Evolutionary conservation across 2,329 filamentous ascomycete genomes (phyloP).

Genomic region (Saccharata proteae): DNA sequence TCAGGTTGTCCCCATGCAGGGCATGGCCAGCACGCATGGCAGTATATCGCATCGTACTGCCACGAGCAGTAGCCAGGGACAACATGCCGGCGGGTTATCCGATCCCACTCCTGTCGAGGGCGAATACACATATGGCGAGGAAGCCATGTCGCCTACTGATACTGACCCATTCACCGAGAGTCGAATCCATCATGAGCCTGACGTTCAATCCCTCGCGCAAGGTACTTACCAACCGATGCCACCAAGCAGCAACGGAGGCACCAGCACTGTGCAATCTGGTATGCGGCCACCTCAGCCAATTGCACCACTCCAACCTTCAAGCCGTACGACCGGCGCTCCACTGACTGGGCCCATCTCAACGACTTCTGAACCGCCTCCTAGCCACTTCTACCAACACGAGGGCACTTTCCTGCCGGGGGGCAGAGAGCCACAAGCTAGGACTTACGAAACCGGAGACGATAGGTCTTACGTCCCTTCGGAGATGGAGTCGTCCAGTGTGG

Average conservation of each 20-base stretch:
- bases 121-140: conserved; percentile 40
- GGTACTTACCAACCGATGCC: conserved; percentile 13
- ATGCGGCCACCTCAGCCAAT: conserved; percentile 1
- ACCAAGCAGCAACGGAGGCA: conserved; percentile 15
- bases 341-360: neutral
- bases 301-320: conserved; percentile 8
- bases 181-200: conserved; percentile 17
- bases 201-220: conserved; percentile 19
- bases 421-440: conserved; percentile 4
- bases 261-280: neutral
- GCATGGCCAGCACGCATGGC: conserved; percentile 45
- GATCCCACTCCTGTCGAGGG: conserved; percentile 16
- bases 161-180: conserved; percentile 51
- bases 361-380: conserved; percentile 3
- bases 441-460: conserved; percentile 16
- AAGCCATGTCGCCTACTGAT: conserved; percentile 41
- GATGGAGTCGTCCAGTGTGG: conserved; percentile 19
- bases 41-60: conserved; percentile 29
- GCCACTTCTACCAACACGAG: conserved; percentile 27
- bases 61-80: conserved; percentile 4
- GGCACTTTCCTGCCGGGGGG: conserved; percentile 21
- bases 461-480: conserved; percentile 23
- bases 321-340: conserved; percentile 5
- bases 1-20: conserved; percentile 88
- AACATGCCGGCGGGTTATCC: conserved; percentile 1